Evolutionary conservation across 2,329 filamentous ascomycete genomes (phyloP), one percentile per base, ranked within the genome.

Genomic region (Aspergillus bombycis): DNA sequence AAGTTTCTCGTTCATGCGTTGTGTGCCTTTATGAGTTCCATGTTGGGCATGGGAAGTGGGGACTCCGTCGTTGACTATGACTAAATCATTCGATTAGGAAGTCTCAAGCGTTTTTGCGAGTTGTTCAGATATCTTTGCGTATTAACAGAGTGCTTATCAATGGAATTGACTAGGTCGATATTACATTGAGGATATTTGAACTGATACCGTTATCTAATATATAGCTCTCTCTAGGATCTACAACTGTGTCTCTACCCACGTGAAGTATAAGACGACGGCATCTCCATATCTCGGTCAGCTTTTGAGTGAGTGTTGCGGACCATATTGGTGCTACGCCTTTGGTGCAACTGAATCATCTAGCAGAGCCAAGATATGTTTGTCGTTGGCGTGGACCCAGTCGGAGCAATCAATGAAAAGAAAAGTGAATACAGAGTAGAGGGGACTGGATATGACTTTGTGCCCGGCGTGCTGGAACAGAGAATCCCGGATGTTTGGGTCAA

Each of bases 401-500:
- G 93, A 61, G 72, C 76, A 14, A 82, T 97, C 68, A 83, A 91
- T 58, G 89, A 91, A 68, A 85, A 87, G 72, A 85, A 86, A 64
- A 92, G 95, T 73, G 87, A 91, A 76, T 97, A 97, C 83, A 96
- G 96, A 82, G 93, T 97, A 1, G 93, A 97, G 81, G 93, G 93
- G 38, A 97, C 97, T 69, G 93, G 93, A n/a, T 97, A 97, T 75
- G 93, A 97, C 78, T 97, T 97, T 77, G 89, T 97, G 63, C 93
- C 94, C 4, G 92, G 96, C 32, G 93, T 97, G 19, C 83, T 97
- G 57, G 88, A 93, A 68, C 91, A 89, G 73, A 79, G 88, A 28
- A 77, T 86, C 3, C 90, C 97, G 19, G 91, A 96, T 78, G 89
- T 89, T 75, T 97, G 93, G 93, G 96, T 96, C 83, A 97, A 97